Evolutionary conservation across 495 filamentous ascomycete genomes (phyloP).

Genomic region (Neurospora pannonica): DNA sequence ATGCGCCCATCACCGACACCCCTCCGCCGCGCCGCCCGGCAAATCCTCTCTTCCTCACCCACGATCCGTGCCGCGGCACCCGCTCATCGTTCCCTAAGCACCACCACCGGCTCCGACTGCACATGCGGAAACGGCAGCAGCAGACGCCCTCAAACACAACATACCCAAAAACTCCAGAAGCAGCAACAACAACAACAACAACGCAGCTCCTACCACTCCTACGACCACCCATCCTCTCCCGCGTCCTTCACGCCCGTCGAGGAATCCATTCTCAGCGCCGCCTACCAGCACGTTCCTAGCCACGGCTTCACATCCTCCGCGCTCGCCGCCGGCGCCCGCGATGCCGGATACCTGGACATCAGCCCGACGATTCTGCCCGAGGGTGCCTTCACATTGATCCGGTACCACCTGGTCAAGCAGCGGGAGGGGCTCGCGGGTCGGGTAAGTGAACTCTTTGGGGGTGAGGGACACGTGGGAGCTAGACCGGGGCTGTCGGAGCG

Average conservation of each 20-base stretch:
- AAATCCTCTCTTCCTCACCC: not conserved
- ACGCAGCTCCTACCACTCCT: constrained; percentile 59
- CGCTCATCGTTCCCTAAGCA: not conserved
- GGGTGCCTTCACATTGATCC: constrained; percentile 71
- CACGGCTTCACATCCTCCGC: constrained; percentile 71
- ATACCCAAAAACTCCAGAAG: constrained; percentile 4
- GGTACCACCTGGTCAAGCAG: constrained; percentile 69
- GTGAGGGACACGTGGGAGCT: constrained; percentile 16
- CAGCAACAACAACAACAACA: not conserved
- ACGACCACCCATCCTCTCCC: constrained; percentile 48
- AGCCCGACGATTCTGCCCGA: constrained; percentile 72
- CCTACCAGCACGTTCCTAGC: constrained; percentile 65
- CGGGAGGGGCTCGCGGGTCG: constrained; percentile 31
- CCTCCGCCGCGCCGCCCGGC: not conserved
- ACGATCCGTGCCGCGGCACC: not conserved
- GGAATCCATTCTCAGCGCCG: constrained; percentile 66
- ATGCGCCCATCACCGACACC: not conserved
- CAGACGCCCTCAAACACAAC: not conserved
- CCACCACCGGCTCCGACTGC: not conserved
- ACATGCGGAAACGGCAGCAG: not conserved
- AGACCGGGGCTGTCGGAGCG: constrained; percentile 19
- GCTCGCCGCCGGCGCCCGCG: constrained; percentile 67
- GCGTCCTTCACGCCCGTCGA: constrained; percentile 62
- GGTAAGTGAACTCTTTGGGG: constrained; percentile 16
- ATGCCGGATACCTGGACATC: constrained; percentile 77